Evolutionary conservation across 2,329 filamentous ascomycete species (phyloP).

Genomic region (Xylariomycetidae sp.): DNA sequence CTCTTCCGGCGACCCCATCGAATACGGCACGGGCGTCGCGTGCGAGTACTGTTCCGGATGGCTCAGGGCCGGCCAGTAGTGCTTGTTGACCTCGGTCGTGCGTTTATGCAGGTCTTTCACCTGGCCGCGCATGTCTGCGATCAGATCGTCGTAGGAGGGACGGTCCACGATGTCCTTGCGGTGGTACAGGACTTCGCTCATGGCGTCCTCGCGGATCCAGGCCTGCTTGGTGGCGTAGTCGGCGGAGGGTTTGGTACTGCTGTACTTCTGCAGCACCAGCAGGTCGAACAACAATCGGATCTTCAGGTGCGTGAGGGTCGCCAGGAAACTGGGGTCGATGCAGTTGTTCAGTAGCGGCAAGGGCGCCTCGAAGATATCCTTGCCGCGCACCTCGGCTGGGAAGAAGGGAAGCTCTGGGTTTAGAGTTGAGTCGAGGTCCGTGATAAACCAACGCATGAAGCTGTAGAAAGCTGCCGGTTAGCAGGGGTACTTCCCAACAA

Average conservation of each 20-base stretch:
- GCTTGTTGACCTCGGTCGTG: conserved; percentile 8
- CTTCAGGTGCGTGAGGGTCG: conserved; percentile 13
- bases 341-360: background rate
- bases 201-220: conserved; percentile 13
- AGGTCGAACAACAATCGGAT: conserved; percentile 13
- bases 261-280: conserved; percentile 6
- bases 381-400: no score
- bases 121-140: conserved; percentile 7
- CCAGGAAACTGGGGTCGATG: conserved; percentile 5
- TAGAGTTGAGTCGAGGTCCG: no score
- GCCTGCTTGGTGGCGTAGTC: conserved; percentile 14
- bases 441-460: no score
- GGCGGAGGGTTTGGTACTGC: background rate
- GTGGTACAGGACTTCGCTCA: conserved; percentile 11
- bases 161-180: conserved; percentile 15
- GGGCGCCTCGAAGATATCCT: conserved; percentile 54
- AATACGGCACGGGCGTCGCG: conserved; percentile 4
- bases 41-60: conserved; percentile 10
- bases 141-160: conserved; percentile 6
- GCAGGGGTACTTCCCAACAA: no score
- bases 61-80: conserved; percentile 14
- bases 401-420: conserved; percentile 49
- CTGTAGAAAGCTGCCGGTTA: no score
- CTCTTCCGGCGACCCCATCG: conserved; percentile 7
- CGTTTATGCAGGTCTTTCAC: conserved; percentile 3